phyloP scores from a whole-genome alignment of 2,329 filamentous ascomycete genomes.

The Orbilia ellipsospora region DNA sequence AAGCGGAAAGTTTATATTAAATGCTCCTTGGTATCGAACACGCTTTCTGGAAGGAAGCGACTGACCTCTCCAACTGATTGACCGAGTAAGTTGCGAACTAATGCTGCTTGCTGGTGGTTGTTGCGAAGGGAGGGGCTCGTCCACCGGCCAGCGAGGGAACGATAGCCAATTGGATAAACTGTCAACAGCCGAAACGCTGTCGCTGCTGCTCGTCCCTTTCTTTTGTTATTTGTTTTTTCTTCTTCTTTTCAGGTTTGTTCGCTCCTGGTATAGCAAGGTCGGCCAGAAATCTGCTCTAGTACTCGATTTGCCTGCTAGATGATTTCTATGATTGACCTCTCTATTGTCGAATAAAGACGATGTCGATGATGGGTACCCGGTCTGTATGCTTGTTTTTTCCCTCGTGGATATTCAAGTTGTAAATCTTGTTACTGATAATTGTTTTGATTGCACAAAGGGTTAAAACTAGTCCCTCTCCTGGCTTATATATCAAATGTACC shows the following conservation, averaged over 20 bases:
- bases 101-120: neutral
- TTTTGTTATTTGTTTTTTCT: neutral
- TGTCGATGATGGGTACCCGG: neutral
- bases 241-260: neutral
- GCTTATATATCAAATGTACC: conserved; percentile 29
- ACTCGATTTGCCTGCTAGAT: neutral
- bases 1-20: too few relatives aligned
- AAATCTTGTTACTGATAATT: too few relatives aligned
- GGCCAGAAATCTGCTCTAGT: neutral
- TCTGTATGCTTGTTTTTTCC: neutral
- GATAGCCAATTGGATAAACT: conserved; percentile 17
- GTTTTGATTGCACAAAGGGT: neutral
- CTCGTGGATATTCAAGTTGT: too few relatives aligned
- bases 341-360: neutral
- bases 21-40: too few relatives aligned
- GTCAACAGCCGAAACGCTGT: neutral
- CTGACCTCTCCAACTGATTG: too few relatives aligned
- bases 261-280: neutral
- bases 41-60: conserved; percentile 1
- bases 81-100: neutral
- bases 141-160: neutral
- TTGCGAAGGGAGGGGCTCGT: conserved; percentile 17
- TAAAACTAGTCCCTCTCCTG: conserved; percentile 14
- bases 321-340: neutral
- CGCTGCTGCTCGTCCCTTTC: neutral